A percentile compares a stretch with the other conserved stretches of the same genome.
Evolutionary conservation across 2,329 filamentous ascomycete genomes (phyloP).

Genomic region (Xylaria sp.): DNA sequence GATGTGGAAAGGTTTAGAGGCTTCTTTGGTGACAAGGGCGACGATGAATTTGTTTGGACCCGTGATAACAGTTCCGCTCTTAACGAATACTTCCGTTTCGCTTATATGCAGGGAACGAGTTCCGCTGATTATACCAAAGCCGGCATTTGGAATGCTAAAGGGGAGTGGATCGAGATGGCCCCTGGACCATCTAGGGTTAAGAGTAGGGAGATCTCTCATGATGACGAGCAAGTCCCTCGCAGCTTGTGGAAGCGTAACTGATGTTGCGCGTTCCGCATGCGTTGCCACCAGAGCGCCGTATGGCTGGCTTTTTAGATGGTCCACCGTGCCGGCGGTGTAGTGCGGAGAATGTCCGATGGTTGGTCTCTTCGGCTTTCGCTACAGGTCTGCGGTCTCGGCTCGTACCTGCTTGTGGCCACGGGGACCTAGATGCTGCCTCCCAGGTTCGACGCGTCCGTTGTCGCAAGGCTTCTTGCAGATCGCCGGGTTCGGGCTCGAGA

Average conservation of each 20-base stretch:
- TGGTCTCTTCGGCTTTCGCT: too few species aligned
- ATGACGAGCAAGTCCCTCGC: slow-evolving; percentile 24
- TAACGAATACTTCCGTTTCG: slow-evolving; percentile 80
- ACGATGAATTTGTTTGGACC: slow-evolving; percentile 63
- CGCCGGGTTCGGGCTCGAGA: too few species aligned
- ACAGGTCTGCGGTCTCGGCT: too few species aligned
- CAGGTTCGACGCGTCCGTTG: too few species aligned
- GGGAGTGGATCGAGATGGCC: slow-evolving; percentile 70
- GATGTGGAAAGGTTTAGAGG: slow-evolving; percentile 82
- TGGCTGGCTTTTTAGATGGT: too few species aligned
- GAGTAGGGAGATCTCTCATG: slow-evolving; percentile 27
- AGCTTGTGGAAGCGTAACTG: slow-evolving; percentile 7
- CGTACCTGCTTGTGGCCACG: too few species aligned
- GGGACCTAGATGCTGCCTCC: too few species aligned
- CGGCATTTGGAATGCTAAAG: slow-evolving; percentile 68
- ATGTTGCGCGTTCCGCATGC: not conserved
- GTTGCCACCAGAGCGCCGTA: not conserved
- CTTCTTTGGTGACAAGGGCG: slow-evolving; percentile 66
- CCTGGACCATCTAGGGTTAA: slow-evolving; percentile 61
- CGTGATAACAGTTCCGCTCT: slow-evolving; percentile 48
- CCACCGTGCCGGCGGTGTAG: too few species aligned
- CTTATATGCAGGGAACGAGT: slow-evolving; percentile 68
- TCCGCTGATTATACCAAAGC: slow-evolving; percentile 77
- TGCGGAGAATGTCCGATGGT: too few species aligned
- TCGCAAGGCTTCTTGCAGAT: too few species aligned